Conservation (phyloP, 148 eudicot genomes). For the Vaccinium myrtillus region DNA sequence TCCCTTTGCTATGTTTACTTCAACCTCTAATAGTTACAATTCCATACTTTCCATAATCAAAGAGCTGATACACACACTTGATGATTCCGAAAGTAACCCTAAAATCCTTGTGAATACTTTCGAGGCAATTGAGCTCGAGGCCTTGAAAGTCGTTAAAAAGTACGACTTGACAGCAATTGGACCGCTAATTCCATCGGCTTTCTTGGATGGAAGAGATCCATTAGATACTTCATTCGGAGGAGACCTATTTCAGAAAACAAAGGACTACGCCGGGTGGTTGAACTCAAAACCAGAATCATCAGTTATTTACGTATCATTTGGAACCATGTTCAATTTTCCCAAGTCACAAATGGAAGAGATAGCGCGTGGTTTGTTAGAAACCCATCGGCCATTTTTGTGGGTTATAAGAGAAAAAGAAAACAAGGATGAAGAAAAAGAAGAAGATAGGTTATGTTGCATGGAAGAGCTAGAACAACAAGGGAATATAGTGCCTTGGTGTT, state of each 20-base stretch:
- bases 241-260: slow-evolving; percentile 16
- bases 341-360: slow-evolving; percentile 5
- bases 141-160: slow-evolving; percentile 14
- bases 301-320: neutral
- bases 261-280: slow-evolving; percentile 38
- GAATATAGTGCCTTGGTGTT: slow-evolving; percentile 33
- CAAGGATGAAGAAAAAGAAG: neutral
- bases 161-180: slow-evolving; percentile 31
- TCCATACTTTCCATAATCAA: neutral
- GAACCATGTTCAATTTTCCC: neutral
- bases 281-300: slow-evolving; percentile 22
- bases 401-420: slow-evolving; percentile 33
- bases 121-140: slow-evolving; percentile 28
- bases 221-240: slow-evolving; percentile 28
- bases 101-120: slow-evolving; percentile 38
- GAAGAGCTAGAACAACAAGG: slow-evolving; percentile 40
- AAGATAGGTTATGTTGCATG: slow-evolving; percentile 28
- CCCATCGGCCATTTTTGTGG: slow-evolving; percentile 36
- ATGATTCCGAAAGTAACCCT: slow-evolving; percentile 25
- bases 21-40: neutral
- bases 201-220: slow-evolving; percentile 10
- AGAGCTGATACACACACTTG: slow-evolving; percentile 26
- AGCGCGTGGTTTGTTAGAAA: neutral
- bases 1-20: slow-evolving; percentile 45
- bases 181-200: slow-evolving; percentile 32